Conservation (phyloP, 805 yeast species). For the Candida stauntonica region DNA sequence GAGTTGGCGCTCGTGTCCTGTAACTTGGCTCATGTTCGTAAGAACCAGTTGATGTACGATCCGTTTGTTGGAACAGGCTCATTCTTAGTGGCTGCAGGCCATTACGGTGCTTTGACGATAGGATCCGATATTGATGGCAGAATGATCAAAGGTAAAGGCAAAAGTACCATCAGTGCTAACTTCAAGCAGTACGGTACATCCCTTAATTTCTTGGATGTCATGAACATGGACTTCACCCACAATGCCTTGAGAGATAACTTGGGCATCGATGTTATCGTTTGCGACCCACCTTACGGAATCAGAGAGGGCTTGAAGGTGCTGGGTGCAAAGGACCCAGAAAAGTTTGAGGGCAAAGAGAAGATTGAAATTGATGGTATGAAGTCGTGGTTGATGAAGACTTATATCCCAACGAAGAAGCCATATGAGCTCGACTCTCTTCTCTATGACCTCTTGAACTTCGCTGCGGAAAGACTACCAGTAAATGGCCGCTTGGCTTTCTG, state of each 20-base stretch:
- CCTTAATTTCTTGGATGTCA: conserved; percentile 59
- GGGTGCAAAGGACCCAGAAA: conserved; percentile 71
- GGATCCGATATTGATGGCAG: conserved; percentile 94
- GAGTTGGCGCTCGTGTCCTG: conserved; percentile 85
- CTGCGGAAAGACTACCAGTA: conserved; percentile 64
- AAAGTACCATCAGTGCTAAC: conserved; percentile 55
- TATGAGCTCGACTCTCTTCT: conserved; percentile 73
- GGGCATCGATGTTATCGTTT: conserved; percentile 71
- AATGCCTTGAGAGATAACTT: conserved; percentile 67
- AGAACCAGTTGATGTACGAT: conserved; percentile 72
- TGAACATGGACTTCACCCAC: conserved; percentile 94
- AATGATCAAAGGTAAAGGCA: conserved; percentile 64
- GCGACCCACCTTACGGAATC: conserved; percentile 98
- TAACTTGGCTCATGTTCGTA: conserved; percentile 72
- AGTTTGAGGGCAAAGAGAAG: conserved; percentile 67
- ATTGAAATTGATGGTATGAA: conserved; percentile 73
- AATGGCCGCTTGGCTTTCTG: conserved; percentile 87
- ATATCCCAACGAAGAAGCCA: conserved; percentile 89
- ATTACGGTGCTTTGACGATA: conserved; percentile 71
- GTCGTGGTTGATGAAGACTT: conserved; percentile 75
- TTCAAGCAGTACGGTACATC: conserved; percentile 69
- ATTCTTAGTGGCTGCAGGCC: conserved; percentile 81
- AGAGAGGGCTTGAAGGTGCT: conserved; percentile 92
- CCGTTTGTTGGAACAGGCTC: conserved; percentile 98
- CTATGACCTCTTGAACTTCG: conserved; percentile 71